Base-by-base conservation (phyloP, 805 yeast species). In the Helenozyma baotianmanensis region DNA sequence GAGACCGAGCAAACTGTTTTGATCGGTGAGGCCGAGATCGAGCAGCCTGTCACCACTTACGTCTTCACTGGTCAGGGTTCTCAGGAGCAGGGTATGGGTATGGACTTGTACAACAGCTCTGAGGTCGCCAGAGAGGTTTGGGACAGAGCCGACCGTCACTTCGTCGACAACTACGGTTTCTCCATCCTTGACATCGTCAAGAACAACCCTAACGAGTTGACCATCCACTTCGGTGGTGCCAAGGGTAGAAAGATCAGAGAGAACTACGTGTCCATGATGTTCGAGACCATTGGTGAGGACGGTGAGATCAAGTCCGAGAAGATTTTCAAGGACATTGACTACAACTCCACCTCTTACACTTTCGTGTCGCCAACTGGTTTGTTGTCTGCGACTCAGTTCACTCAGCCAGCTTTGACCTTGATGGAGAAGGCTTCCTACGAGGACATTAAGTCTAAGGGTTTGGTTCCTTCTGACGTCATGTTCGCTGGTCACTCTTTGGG, bases 21-120 rank as follows among this genome's bases (percentile, higher is more conserved):
- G 51, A 61, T 74, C 33, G 99, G 97, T 68, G 95, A 87, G 70
- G 99, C 99, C 36, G 98, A 92, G 70, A 89, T 94, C 54, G 97
- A 92, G 52, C 99, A 92, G 70, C 98, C 99, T 21, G 83, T 82
- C 33, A 85, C 97, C 27, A 83, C 98, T 14, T 92, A 85, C 60
- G 95, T 92, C 38, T 92, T 94, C 70, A 92, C 99, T 46, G 99
- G 98, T 58, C 99, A 92, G 74, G 99, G 99, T 63, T 90, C 98
- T 40, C 99, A 92, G 68, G 98, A 94, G 65, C 98, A 94, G 72
- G 97, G 97, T 61, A 92, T 92, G 99, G 98, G 99, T 74, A 92
- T 92, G 99, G 98, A 92, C 63, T 76, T 92, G 58, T 92, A 92
- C 64, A 80, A 80, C 46, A 74, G 83, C 25, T 84, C 96, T 31